Percentiles rank a stretch among this genome's conserved stretches.
Conservation (phyloP, 768 basidiomycete species). For the Aureoboletus auriporus region DNA sequence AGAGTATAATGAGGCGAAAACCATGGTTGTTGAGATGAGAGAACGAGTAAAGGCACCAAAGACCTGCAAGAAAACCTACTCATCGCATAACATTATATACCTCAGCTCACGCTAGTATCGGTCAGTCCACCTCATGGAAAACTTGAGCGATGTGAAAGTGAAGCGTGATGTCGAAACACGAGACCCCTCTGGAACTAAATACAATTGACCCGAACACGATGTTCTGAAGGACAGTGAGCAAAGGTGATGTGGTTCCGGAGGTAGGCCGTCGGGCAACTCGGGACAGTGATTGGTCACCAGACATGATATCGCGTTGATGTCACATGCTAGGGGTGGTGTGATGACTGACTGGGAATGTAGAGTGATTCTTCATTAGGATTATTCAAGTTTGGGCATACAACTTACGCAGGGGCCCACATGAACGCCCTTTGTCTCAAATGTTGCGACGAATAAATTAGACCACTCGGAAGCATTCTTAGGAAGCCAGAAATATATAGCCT, state of each 20-base stretch:
- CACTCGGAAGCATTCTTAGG: not conserved
- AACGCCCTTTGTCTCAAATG: not conserved
- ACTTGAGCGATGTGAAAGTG: conserved; percentile 5
- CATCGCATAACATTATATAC: conserved; percentile 17
- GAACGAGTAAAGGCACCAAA: not conserved
- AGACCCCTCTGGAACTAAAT: not conserved
- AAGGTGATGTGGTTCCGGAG: conserved; percentile 3
- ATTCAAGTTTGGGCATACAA: not conserved
- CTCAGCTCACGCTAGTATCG: not conserved
- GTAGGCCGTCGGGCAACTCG: not conserved
- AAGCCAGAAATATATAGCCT: not conserved
- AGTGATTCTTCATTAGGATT: not conserved
- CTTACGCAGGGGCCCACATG: conserved; percentile 1
- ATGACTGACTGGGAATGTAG: not conserved
- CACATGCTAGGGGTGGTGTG: conserved; percentile 5
- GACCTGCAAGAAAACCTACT: not conserved
- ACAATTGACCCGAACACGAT: not conserved
- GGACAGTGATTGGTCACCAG: not conserved
- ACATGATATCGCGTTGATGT: not conserved
- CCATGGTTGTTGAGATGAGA: conserved; percentile 8
- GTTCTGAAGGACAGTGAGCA: not conserved
- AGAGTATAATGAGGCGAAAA: conserved; percentile 3
- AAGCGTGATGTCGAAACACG: not conserved
- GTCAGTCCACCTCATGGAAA: conserved; percentile 2
- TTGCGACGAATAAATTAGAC: not conserved